These are phyloP conservation scores for Magnaporthales sp. DNA, from an alignment of 2,329 filamentous ascomycete species.

Conservation along the genomic window DNA sequence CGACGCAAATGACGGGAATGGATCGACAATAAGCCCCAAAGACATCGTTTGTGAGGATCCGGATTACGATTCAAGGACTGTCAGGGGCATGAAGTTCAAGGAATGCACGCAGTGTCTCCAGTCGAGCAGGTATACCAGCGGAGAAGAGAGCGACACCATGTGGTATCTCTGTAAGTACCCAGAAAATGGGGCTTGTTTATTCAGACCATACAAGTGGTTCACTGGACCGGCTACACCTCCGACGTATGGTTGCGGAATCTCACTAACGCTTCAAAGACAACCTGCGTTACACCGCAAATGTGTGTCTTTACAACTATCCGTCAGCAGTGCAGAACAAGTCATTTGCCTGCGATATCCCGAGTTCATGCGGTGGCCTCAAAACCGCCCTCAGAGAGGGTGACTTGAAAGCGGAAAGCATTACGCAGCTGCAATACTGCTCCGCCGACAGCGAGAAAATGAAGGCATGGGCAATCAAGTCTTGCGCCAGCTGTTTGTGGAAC, in stretches of 20 bases:
- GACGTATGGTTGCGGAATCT: background rate
- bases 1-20: constrained; percentile 22
- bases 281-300: constrained; percentile 35
- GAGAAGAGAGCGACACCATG: constrained; percentile 28
- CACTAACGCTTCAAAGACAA: constrained; percentile 32
- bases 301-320: constrained; percentile 33
- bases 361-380: constrained; percentile 31
- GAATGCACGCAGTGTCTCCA: constrained; percentile 38
- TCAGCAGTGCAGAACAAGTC: constrained; percentile 23
- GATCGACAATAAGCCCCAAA: constrained; percentile 31
- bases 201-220: background rate
- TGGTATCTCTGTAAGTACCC: constrained; percentile 38
- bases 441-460: constrained; percentile 25
- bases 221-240: background rate
- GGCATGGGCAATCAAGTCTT: constrained; percentile 22
- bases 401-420: constrained; percentile 15
- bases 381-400: constrained; percentile 25
- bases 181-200: background rate
- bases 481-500: constrained; percentile 33
- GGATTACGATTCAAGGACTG: constrained; percentile 25
- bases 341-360: constrained; percentile 32
- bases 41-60: constrained; percentile 38
- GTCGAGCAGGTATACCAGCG: constrained; percentile 30
- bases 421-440: constrained; percentile 31
- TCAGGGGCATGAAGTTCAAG: constrained; percentile 34